These are phyloP conservation scores for Macadamia tetraphylla DNA, from an alignment of 164 flowering plant species.

Conservation along the genomic window DNA sequence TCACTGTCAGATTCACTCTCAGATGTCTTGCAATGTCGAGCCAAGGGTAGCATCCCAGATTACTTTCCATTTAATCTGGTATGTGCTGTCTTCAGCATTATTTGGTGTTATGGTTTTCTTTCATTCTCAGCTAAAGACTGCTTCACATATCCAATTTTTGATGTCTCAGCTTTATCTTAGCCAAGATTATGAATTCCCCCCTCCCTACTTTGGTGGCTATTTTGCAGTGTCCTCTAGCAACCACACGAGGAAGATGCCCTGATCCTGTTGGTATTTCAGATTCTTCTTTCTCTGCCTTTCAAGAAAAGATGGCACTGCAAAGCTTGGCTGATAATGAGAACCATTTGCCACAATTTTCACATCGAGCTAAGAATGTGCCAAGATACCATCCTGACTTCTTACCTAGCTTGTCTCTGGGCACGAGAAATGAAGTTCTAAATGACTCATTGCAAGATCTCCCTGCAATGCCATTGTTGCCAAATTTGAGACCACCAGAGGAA, in stretches of 20 bases:
- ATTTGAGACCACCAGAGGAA: conserved; percentile 49
- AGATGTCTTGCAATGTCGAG: conserved; percentile 28
- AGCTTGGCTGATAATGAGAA: conserved; percentile 57
- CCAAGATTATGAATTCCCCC: background rate
- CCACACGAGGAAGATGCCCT: conserved; percentile 33
- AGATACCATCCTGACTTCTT: conserved; percentile 42
- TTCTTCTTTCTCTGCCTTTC: conserved; percentile 39
- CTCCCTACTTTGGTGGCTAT: conserved; percentile 1
- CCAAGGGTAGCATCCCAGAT: conserved; percentile 28
- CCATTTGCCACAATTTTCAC: conserved; percentile 37
- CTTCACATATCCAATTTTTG: no score
- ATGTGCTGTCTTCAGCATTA: conserved; percentile 13
- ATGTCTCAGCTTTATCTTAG: no score
- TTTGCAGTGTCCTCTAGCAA: conserved; percentile 48
- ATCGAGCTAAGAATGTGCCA: conserved; percentile 37
- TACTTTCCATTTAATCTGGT: conserved; percentile 46
- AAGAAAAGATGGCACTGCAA: conserved; percentile 42
- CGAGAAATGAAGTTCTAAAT: conserved; percentile 31
- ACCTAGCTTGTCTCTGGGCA: conserved; percentile 67
- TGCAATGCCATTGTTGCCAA: conserved; percentile 62
- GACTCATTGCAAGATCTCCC: conserved; percentile 36
- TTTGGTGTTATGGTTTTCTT: no score
- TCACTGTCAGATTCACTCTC: conserved; percentile 24
- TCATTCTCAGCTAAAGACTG: no score
- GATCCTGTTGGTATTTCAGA: conserved; percentile 33